Percentiles rank a stretch among this genome's conserved stretches.
Conservation (phyloP, 768 basidiomycete genomes). For the Mrakia gelida region DNA sequence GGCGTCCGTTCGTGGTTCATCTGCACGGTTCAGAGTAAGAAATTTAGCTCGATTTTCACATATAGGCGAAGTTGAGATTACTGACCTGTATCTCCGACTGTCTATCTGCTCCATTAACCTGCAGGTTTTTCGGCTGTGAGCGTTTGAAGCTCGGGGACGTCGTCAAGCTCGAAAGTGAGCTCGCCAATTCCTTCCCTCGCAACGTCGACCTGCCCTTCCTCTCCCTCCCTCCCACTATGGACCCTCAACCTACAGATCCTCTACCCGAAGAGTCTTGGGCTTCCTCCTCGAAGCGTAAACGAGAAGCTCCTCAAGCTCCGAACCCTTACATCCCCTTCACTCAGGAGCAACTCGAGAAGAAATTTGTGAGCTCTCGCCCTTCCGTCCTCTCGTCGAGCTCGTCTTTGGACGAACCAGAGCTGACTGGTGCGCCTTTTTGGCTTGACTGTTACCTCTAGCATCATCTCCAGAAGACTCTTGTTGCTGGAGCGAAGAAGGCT, state of each 20-base stretch:
- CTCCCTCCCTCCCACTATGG: background rate
- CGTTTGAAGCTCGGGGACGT: too few relatives aligned
- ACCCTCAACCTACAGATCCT: background rate
- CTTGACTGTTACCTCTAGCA: constrained; percentile 51
- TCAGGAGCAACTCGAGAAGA: constrained; percentile 23
- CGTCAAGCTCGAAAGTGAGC: too few relatives aligned
- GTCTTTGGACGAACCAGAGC: too few relatives aligned
- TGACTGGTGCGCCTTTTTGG: too few relatives aligned
- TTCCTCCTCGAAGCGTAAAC: constrained; percentile 11
- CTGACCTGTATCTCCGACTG: too few relatives aligned
- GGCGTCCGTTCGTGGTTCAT: too few relatives aligned
- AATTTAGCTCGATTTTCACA: background rate
- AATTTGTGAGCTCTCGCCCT: constrained; percentile 16
- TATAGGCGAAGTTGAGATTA: too few relatives aligned
- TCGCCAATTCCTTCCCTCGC: background rate
- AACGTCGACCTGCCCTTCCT: background rate
- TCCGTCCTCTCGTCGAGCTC: background rate
- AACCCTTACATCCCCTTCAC: constrained; percentile 24
- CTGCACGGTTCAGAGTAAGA: background rate
- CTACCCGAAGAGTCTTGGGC: background rate
- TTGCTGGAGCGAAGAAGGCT: constrained; percentile 73
- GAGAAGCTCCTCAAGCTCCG: constrained; percentile 16
- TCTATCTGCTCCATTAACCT: too few relatives aligned
- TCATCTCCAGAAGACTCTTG: constrained; percentile 66
- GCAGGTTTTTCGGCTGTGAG: too few relatives aligned